Percentiles rank a stretch among this genome's conserved stretches.
Conservation (phyloP, 2,329 filamentous ascomycete genomes). For the Aspergillus candidus region DNA sequence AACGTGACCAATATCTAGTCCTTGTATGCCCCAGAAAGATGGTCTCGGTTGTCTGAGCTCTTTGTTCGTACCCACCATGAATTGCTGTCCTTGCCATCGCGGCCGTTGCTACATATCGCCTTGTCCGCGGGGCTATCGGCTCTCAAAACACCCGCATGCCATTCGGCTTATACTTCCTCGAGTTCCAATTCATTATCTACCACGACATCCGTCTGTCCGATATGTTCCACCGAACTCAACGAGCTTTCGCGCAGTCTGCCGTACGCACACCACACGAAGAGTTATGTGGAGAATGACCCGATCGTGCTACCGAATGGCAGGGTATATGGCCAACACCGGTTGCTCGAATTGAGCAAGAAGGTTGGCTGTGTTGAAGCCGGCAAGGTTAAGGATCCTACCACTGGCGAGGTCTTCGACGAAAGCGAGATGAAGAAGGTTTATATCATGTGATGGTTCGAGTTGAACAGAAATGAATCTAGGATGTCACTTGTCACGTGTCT, state of each 20-base stretch:
- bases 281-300: conserved; percentile 80
- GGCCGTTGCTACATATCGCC: conserved; percentile 82
- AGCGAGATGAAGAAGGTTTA: conserved; percentile 76
- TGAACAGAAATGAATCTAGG: not conserved
- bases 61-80: conserved; percentile 84
- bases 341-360: conserved; percentile 74
- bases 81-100: conserved; percentile 73
- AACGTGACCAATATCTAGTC: conserved; percentile 40
- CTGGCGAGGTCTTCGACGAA: conserved; percentile 59
- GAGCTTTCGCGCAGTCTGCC: conserved; percentile 82
- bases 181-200: conserved; percentile 49
- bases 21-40: conserved; percentile 68
- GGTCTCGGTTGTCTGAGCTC: conserved; percentile 67
- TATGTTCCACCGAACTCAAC: conserved; percentile 93
- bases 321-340: conserved; percentile 70
- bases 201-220: conserved; percentile 78
- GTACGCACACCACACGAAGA: conserved; percentile 92
- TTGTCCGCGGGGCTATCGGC: conserved; percentile 87
- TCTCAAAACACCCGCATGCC: conserved; percentile 91
- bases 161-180: conserved; percentile 58
- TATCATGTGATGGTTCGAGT: conserved; percentile 57
- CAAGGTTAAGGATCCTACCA: conserved; percentile 71
- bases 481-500: not conserved
- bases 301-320: conserved; percentile 81
- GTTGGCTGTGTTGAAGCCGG: conserved; percentile 58